Evolutionary conservation across 2,329 filamentous ascomycete species (phyloP), one percentile per base, ranked within the genome.

Genomic region (Diaporthe ilicicola): DNA sequence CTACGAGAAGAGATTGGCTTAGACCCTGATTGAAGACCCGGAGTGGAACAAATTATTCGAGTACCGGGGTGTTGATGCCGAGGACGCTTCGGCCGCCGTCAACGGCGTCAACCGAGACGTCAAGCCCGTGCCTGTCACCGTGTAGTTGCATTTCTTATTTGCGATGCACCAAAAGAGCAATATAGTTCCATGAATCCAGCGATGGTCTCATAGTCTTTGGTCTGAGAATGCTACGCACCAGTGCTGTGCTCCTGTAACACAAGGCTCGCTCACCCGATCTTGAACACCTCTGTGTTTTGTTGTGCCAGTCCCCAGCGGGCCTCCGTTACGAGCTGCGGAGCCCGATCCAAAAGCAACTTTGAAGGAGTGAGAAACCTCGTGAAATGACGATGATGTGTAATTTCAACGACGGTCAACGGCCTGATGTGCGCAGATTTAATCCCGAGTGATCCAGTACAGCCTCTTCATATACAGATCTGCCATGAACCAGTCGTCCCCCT

Each of bases 31-130:
- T 2, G 70, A 79, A 4, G 81, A 84, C 67, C 42, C 67, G 3
- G 77, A 82, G 67, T 81, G 79, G 80, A 79, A 72, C 37, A 66
- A 75, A 66, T 83, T 78, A 24, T 83, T 83, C 70, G 81, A 82
- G 69, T 83, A 78, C 54, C 73, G 81, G 37, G 82, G 81, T 0
- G 73, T 83, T 24, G 80, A 70, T 53, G 65, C 65, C 17, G 65
- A 67, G 39, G 65, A 67, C 37, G 27, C 39, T 50, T 56, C 53
- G 42, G 53, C 65, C 19, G 29, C 22, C 15, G 51, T 67, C n/a
- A 8, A 39, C 9, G 37, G 50, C 15, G 51, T 67, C n/a, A 8
- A 39, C 9, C 24, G 50, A 4, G 42, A 50, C 2, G 51, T 67
- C 51, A 55, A 56, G 39, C n/a, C 39, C 10, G n/a, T 50, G 12